Conservation (phyloP, 148 eudicot species). For the Simmondsia chinensis region DNA sequence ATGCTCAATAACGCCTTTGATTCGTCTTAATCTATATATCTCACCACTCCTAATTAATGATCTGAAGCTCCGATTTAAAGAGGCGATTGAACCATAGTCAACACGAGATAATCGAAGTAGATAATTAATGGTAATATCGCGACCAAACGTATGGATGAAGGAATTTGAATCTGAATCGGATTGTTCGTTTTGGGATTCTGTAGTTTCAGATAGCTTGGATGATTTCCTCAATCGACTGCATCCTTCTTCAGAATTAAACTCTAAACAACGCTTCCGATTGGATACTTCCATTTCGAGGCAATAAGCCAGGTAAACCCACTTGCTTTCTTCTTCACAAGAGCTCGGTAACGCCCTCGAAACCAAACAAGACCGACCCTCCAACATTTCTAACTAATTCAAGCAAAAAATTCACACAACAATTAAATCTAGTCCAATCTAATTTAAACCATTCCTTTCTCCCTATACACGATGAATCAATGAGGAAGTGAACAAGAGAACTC, state of each 20-base stretch:
- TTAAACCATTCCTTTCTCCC: too few species aligned
- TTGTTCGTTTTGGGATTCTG: conserved; percentile 17
- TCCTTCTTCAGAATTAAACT: conserved; percentile 33
- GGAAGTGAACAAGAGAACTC: too few species aligned
- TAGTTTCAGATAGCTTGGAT: conserved; percentile 16
- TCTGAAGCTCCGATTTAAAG: conserved; percentile 51
- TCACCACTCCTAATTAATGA: conserved; percentile 56
- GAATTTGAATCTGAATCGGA: conserved; percentile 33
- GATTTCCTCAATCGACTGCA: conserved; percentile 22
- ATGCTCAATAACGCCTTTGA: conserved; percentile 52
- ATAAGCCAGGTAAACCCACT: conserved; percentile 45
- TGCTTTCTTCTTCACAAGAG: conserved; percentile 38
- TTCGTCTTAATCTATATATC: conserved; percentile 51
- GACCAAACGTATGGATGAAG: conserved; percentile 47
- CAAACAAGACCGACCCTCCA: conserved; percentile 59
- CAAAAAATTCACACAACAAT: conserved; percentile 12
- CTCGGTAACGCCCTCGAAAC: conserved; percentile 47
- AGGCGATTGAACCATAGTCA: conserved; percentile 60
- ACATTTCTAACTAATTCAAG: conserved; percentile 32
- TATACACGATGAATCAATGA: too few species aligned
- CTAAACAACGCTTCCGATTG: conserved; percentile 50
- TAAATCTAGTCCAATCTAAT: conserved; percentile 2
- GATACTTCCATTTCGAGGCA: conserved; percentile 27
- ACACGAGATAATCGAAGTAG: conserved; percentile 57
- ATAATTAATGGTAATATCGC: conserved; percentile 52